These are phyloP conservation scores for Candida hispaniensis DNA, from an alignment of 805 yeast genomes.

Conservation along the genomic window DNA sequence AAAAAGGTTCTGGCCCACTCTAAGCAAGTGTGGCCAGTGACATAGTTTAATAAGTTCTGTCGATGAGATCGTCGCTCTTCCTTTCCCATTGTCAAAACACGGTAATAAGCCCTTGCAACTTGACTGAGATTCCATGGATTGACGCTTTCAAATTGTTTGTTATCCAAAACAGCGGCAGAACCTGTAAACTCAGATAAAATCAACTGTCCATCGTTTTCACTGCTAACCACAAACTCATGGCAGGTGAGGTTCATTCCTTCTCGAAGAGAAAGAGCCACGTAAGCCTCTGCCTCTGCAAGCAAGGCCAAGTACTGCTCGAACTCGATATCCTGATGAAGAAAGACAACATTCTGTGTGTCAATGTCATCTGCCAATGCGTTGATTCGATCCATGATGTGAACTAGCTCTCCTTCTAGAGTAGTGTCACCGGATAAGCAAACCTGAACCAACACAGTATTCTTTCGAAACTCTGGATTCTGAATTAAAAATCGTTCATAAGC, in stretches of 20 bases:
- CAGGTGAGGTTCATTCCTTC: conserved; percentile 97
- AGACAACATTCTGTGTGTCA: conserved; percentile 69
- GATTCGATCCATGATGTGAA: conserved; percentile 72
- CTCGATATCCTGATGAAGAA: conserved; percentile 78
- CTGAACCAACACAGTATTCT: conserved; percentile 66
- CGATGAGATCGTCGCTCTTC: conserved; percentile 54
- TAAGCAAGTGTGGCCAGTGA: conserved; percentile 56
- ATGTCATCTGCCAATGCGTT: conserved; percentile 71
- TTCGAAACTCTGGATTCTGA: conserved; percentile 59
- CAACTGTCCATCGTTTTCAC: conserved; percentile 55
- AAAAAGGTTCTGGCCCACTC: conserved; percentile 61
- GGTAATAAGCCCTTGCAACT: conserved; percentile 51
- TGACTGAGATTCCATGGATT: conserved; percentile 84
- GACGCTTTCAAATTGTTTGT: conserved; percentile 48
- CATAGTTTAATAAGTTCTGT: conserved; percentile 47
- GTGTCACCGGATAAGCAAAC: conserved; percentile 52
- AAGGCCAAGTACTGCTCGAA: conserved; percentile 85
- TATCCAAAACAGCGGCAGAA: conserved; percentile 64
- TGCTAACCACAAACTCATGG: conserved; percentile 78
- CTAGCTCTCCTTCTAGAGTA: conserved; percentile 63
- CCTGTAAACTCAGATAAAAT: conserved; percentile 91
- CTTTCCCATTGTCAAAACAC: conserved; percentile 52
- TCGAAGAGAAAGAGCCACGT: conserved; percentile 81
- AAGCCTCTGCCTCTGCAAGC: conserved; percentile 73
- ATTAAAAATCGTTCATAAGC: conserved; percentile 75